A percentile compares a stretch with the other conserved stretches of the same genome.
phyloP scores from a whole-genome alignment of 495 filamentous ascomycete genomes.

The Oleoguttula mirabilis region DNA sequence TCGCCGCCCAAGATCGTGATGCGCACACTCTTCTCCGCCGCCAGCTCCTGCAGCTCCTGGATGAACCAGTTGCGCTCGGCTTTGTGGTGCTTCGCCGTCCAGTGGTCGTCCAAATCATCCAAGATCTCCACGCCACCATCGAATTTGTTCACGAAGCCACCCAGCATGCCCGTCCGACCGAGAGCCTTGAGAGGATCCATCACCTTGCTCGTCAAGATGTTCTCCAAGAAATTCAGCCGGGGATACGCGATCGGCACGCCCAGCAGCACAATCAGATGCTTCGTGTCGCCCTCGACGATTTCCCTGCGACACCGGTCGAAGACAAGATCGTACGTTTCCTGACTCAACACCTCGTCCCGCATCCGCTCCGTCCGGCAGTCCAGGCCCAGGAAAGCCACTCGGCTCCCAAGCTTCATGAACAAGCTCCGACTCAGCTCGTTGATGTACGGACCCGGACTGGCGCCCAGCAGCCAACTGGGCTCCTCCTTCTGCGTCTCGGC shows the following conservation, averaged over 20 bases:
- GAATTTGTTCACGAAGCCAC: conserved; percentile 72
- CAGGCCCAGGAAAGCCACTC: conserved; percentile 70
- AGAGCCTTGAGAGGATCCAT: conserved; percentile 84
- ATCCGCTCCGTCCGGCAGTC: conserved; percentile 87
- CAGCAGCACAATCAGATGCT: conserved; percentile 77
- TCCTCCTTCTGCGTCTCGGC: conserved; percentile 70
- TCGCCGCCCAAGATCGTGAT: conserved; percentile 84
- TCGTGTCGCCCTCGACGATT: conserved; percentile 68
- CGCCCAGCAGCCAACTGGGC: conserved; percentile 81
- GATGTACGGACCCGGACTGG: conserved; percentile 78
- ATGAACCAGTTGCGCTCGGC: conserved; percentile 74
- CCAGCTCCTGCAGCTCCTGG: conserved; percentile 78
- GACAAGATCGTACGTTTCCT: conserved; percentile 68
- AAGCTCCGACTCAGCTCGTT: conserved; percentile 69
- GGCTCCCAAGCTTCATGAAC: conserved; percentile 70
- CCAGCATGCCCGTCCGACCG: conserved; percentile 68
- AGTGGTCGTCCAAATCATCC: conserved; percentile 89
- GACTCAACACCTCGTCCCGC: conserved; percentile 65
- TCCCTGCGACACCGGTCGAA: conserved; percentile 75
- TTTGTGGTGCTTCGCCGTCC: conserved; percentile 93
- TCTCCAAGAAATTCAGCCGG: conserved; percentile 63
- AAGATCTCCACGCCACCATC: conserved; percentile 89
- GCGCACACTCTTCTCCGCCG: conserved; percentile 81
- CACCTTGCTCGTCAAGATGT: conserved; percentile 63
- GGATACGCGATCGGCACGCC: conserved; percentile 78